Conservation (phyloP, 495 filamentous ascomycete species). For the Neurospora intermedia region DNA sequence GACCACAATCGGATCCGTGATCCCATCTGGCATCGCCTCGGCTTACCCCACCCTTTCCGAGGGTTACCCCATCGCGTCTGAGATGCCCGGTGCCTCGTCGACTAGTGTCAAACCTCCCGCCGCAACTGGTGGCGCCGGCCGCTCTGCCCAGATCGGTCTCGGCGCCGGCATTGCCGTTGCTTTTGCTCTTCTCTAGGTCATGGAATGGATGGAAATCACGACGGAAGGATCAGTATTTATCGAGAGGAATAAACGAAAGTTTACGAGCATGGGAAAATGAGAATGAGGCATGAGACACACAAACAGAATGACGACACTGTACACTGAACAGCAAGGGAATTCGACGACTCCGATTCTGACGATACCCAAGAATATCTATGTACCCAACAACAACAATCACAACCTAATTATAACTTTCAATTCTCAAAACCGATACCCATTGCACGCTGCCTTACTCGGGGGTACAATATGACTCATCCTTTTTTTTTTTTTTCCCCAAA, state of each 20-base stretch:
- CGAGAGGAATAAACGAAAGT: not conserved
- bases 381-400: not conserved
- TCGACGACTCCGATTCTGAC: not conserved
- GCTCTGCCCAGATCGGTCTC: not conserved
- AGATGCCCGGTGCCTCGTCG: not conserved
- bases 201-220: not conserved
- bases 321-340: not conserved
- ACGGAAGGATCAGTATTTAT: not conserved
- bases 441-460: not conserved
- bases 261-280: not conserved
- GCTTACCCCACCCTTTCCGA: not conserved
- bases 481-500: not conserved
- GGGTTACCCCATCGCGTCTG: not conserved
- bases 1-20: not conserved
- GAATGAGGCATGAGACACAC: not conserved
- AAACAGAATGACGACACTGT: not conserved
- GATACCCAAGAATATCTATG: not conserved
- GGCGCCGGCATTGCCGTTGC: not conserved
- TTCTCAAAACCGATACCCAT: not conserved
- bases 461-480: not conserved
- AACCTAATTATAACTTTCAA: not conserved
- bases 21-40: not conserved
- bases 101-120: not conserved
- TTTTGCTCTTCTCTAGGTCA: not conserved
- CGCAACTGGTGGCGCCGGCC: not conserved